Percentiles rank a stretch among this genome's conserved stretches.
Conservation (phyloP, 192 early-diverging fungal genomes). For the Coemansia brasiliensis region DNA sequence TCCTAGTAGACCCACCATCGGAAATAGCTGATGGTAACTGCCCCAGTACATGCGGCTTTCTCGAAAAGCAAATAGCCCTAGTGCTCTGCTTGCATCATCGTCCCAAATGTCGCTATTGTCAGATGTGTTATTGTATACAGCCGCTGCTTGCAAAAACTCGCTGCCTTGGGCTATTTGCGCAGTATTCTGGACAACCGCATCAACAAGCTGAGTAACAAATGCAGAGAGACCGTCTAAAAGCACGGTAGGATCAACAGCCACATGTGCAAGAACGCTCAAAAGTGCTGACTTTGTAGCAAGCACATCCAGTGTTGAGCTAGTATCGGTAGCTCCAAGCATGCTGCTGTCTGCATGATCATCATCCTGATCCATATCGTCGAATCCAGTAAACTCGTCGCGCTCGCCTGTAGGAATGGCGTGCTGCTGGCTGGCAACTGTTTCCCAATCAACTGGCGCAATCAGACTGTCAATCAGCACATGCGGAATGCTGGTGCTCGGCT, state of each 20-base stretch:
- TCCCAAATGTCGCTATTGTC: slow-evolving; percentile 4
- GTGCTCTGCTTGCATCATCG: slow-evolving; percentile 22
- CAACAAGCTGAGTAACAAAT: slow-evolving; percentile 16
- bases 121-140: not conserved
- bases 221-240: slow-evolving; percentile 16
- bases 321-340: slow-evolving; percentile 1
- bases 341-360: not conserved
- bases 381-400: slow-evolving; percentile 20
- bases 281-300: slow-evolving; percentile 30
- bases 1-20: slow-evolving; percentile 41
- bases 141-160: slow-evolving; percentile 12
- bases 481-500: slow-evolving; percentile 8
- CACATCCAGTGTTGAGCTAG: not conserved
- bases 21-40: slow-evolving; percentile 30
- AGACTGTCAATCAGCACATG: slow-evolving; percentile 32
- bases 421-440: slow-evolving; percentile 6
- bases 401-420: slow-evolving; percentile 24
- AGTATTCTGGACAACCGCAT: slow-evolving; percentile 19
- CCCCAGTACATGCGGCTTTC: slow-evolving; percentile 42
- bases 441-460: slow-evolving; percentile 30
- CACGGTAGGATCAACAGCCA: slow-evolving; percentile 18
- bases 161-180: slow-evolving; percentile 8
- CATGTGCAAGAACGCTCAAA: slow-evolving; percentile 20
- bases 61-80: slow-evolving; percentile 21
- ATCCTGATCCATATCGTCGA: slow-evolving; percentile 9